These are phyloP conservation scores for Skeletonema menzelii DNA, from an alignment of 108 stramenopile species.

Conservation along the genomic window DNA sequence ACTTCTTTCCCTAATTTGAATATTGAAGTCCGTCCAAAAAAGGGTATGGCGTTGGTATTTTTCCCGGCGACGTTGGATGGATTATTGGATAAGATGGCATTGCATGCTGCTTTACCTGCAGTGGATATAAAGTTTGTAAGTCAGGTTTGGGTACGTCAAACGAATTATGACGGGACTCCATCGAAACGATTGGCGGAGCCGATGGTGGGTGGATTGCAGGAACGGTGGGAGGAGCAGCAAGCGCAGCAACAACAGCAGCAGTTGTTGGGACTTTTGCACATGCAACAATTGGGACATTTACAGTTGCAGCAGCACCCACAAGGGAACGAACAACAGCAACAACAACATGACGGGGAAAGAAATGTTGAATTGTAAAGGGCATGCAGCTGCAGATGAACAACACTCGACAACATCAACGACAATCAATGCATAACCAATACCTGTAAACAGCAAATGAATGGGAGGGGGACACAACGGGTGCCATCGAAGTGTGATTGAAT, in stretches of 20 bases:
- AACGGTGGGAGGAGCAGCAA: conserved; percentile 25
- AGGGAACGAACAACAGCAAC: neutral
- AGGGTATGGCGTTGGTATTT: conserved; percentile 92
- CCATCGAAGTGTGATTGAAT: conserved; percentile 6
- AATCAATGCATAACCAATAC: neutral
- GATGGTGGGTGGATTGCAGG: conserved; percentile 66
- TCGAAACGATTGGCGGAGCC: conserved; percentile 66
- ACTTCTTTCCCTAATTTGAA: conserved; percentile 89
- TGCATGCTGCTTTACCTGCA: conserved; percentile 91
- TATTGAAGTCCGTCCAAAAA: conserved; percentile 71
- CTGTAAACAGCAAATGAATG: too few relatives aligned
- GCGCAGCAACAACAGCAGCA: conserved; percentile 10
- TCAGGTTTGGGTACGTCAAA: conserved; percentile 97
- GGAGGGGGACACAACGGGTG: neutral
- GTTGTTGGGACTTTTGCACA: conserved; percentile 11
- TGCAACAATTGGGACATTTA: conserved; percentile 9
- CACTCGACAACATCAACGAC: neutral
- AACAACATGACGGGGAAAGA: neutral
- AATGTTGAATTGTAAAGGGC: conserved; percentile 1
- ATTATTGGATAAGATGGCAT: conserved; percentile 80
- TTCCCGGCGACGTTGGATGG: conserved; percentile 96
- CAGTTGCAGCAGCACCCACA: conserved; percentile 1
- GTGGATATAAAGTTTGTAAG: conserved; percentile 93
- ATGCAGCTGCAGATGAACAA: neutral
- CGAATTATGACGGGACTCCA: conserved; percentile 75